Conservation (phyloP, 2,329 filamentous ascomycete genomes). For the Madurella fahalii region DNA sequence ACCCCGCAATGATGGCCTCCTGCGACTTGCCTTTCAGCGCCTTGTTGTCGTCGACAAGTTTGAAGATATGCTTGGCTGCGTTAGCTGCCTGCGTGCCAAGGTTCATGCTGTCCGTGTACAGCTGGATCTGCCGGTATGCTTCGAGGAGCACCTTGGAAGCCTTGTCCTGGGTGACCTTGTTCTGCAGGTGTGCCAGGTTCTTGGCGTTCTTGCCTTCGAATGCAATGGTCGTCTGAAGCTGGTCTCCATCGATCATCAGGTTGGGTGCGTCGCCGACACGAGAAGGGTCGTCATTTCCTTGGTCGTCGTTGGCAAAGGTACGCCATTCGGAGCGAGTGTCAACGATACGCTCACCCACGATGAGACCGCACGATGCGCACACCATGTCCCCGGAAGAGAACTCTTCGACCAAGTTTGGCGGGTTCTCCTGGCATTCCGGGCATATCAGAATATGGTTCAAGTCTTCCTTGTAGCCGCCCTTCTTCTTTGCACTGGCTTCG, state of each 20-base stretch:
- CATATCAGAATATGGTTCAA: slow-evolving; percentile 83
- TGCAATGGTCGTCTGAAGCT: slow-evolving; percentile 83
- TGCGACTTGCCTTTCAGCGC: slow-evolving; percentile 93
- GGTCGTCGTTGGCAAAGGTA: slow-evolving; percentile 97
- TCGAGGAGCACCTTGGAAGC: slow-evolving; percentile 54
- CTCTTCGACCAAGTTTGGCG: slow-evolving; percentile 91
- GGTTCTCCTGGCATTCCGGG: slow-evolving; percentile 83
- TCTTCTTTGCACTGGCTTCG: slow-evolving; percentile 20
- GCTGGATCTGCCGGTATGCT: slow-evolving; percentile 86
- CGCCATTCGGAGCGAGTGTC: slow-evolving; percentile 98
- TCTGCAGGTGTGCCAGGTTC: slow-evolving; percentile 79
- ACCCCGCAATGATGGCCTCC: slow-evolving; percentile 90
- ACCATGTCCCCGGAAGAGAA: slow-evolving; percentile 90
- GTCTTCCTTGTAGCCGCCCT: slow-evolving; percentile 62
- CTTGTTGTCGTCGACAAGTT: slow-evolving; percentile 87
- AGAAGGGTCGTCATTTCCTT: slow-evolving; percentile 91
- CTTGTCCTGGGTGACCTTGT: slow-evolving; percentile 39
- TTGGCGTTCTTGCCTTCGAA: slow-evolving; percentile 69
- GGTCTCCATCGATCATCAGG: slow-evolving; percentile 81
- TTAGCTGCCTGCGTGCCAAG: slow-evolving; percentile 79
- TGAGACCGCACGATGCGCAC: slow-evolving; percentile 85
- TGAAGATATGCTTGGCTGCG: slow-evolving; percentile 91
- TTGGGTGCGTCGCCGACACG: slow-evolving; percentile 96
- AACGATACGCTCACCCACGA: slow-evolving; percentile 85
- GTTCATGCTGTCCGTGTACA: slow-evolving; percentile 79